Conservation (phyloP, 1,284 basidiomycete genomes). For the Pterulicium gracile region DNA sequence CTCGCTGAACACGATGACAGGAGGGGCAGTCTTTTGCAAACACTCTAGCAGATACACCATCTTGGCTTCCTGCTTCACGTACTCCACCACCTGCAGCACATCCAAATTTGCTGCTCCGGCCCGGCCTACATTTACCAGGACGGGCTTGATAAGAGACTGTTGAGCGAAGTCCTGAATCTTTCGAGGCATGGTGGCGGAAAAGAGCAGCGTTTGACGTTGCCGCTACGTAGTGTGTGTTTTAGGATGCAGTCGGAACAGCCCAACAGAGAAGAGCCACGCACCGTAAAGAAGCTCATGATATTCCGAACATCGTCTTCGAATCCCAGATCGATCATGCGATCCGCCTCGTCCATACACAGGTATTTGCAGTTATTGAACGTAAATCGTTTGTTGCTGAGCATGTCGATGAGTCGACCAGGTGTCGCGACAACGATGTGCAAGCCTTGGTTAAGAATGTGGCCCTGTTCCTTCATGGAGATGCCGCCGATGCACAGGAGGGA, state of each 20-base stretch:
- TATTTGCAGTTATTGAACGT: slow-evolving; percentile 90
- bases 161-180: slow-evolving; percentile 99
- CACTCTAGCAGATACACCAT: slow-evolving; percentile 99
- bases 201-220: slow-evolving; percentile 94
- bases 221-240: slow-evolving; percentile 43
- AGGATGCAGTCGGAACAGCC: background rate
- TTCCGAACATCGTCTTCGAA: slow-evolving; percentile 98
- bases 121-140: slow-evolving; percentile 95
- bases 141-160: slow-evolving; percentile 85
- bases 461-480: slow-evolving; percentile 95
- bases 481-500: slow-evolving; percentile 93
- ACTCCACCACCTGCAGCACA: slow-evolving; percentile 96
- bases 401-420: slow-evolving; percentile 92
- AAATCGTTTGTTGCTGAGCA: slow-evolving; percentile 90
- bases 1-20: slow-evolving; percentile 96
- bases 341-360: slow-evolving; percentile 97
- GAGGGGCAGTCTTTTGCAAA: slow-evolving; percentile 96
- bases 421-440: slow-evolving; percentile 97
- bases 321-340: slow-evolving; percentile 98
- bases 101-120: slow-evolving; percentile 97
- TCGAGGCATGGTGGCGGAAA: slow-evolving; percentile 98
- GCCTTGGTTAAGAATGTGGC: slow-evolving; percentile 80
- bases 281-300: slow-evolving; percentile 98
- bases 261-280: slow-evolving; percentile 20
- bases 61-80: slow-evolving; percentile 98